A percentile compares a stretch with the other conserved stretches of the same genome.
phyloP scores from a whole-genome alignment of 192 early-diverging fungal species.

The Umbelopsis sp. region DNA sequence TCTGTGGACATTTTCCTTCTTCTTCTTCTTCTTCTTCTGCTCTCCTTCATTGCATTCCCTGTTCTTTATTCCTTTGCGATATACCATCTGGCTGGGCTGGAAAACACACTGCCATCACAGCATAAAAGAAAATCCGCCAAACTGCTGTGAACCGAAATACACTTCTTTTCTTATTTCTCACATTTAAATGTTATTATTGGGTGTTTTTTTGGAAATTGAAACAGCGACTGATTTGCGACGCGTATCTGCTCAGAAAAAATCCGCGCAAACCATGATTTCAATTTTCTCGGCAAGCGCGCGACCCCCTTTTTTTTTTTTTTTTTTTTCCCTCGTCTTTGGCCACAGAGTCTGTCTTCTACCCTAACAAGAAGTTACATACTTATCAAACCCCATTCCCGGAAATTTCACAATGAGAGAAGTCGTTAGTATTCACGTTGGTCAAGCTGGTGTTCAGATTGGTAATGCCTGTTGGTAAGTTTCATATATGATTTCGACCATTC shows the following conservation, averaged over 20 bases:
- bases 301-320: not conserved
- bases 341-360: slow-evolving; percentile 14
- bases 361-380: slow-evolving; percentile 12
- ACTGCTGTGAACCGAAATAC: not conserved
- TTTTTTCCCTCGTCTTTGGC: not conserved
- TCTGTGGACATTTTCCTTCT: too few relatives aligned
- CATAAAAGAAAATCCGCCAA: not conserved
- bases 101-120: not conserved
- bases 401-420: slow-evolving; percentile 43
- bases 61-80: not conserved
- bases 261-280: too few relatives aligned
- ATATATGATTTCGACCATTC: too few relatives aligned
- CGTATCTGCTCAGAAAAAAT: not conserved
- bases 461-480: slow-evolving; percentile 83
- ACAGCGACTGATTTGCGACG: too few relatives aligned
- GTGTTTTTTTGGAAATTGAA: not conserved
- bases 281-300: not conserved
- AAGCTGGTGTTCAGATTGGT: slow-evolving; percentile 81
- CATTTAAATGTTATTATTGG: slow-evolving; percentile 5
- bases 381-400: not conserved
- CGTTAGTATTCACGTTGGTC: slow-evolving; percentile 50
- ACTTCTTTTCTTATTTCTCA: not conserved
- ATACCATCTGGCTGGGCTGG: slow-evolving; percentile 18
- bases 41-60: slow-evolving; percentile 1
- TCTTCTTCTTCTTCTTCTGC: not conserved